phyloP scores from a whole-genome alignment of 2,329 filamentous ascomycete species.

The Fusarium sp. region DNA sequence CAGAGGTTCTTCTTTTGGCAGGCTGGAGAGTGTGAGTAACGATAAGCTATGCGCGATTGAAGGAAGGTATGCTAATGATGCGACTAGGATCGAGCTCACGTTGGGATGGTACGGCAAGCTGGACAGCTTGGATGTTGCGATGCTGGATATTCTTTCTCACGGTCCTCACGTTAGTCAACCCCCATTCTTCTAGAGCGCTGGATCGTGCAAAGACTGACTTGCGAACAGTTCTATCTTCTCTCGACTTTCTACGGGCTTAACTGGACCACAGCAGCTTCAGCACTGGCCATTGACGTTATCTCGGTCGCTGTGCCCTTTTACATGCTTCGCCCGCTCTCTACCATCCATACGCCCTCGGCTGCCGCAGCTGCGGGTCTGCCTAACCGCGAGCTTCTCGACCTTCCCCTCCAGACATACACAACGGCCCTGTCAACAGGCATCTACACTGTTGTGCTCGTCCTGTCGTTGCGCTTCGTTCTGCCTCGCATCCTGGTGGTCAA shows the following conservation, averaged over 20 bases:
- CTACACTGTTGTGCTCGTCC: slow-evolving; percentile 79
- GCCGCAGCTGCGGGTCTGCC: slow-evolving; percentile 58
- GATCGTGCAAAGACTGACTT: slow-evolving; percentile 27
- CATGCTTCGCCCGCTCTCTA: slow-evolving; percentile 76
- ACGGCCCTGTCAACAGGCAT: slow-evolving; percentile 77
- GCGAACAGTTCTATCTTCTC: slow-evolving; percentile 76
- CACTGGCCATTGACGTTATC: slow-evolving; percentile 75
- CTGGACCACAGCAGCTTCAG: slow-evolving; percentile 69
- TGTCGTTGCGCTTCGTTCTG: slow-evolving; percentile 77
- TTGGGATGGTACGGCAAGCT: slow-evolving; percentile 80
- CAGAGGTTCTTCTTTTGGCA: slow-evolving; percentile 68
- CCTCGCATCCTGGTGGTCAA: slow-evolving; percentile 78
- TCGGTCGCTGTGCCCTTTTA: slow-evolving; percentile 80
- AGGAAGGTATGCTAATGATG: slow-evolving; percentile 9
- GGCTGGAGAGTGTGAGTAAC: slow-evolving; percentile 68
- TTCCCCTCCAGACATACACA: slow-evolving; percentile 72
- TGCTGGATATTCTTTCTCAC: slow-evolving; percentile 77
- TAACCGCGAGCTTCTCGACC: slow-evolving; percentile 76
- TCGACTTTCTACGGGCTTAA: slow-evolving; percentile 81
- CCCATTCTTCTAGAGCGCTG: slow-evolving; percentile 7
- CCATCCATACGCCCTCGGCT: slow-evolving; percentile 68
- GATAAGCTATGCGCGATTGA: neutral
- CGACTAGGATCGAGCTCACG: slow-evolving; percentile 71
- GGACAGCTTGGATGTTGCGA: slow-evolving; percentile 78
- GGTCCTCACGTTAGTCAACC: slow-evolving; percentile 72